A percentile compares a stretch with the other conserved stretches of the same genome.
Evolutionary conservation across 2,329 filamentous ascomycete genomes (phyloP).

Genomic region (Thelonectria olida): DNA sequence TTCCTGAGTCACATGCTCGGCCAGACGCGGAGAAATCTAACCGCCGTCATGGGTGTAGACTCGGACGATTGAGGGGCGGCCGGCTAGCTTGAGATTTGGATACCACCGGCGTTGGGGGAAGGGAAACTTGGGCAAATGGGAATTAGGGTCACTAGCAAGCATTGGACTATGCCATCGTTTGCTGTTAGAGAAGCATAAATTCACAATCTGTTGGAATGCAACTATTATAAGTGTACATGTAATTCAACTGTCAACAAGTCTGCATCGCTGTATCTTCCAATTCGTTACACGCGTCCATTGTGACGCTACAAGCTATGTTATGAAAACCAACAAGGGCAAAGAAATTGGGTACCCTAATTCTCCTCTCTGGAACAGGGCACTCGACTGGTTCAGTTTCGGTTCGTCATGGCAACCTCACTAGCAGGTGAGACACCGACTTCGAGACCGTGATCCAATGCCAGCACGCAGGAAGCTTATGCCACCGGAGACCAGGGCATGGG

Average conservation of each 20-base stretch:
- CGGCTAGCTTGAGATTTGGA: constrained; percentile 22
- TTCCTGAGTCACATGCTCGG: constrained; percentile 79
- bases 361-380: neutral
- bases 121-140: constrained; percentile 3
- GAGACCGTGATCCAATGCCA: neutral
- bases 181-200: constrained; percentile 16
- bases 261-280: constrained; percentile 30
- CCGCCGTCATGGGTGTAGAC: constrained; percentile 77
- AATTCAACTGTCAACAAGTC: constrained; percentile 34
- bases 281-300: constrained; percentile 23
- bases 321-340: constrained; percentile 11
- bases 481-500: constrained; percentile 98
- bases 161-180: neutral
- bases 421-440: neutral
- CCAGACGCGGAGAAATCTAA: constrained; percentile 75
- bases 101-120: constrained; percentile 33
- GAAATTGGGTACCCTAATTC: neutral
- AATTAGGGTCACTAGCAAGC: constrained; percentile 9
- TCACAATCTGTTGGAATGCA: constrained; percentile 34
- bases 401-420: neutral
- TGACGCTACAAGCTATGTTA: constrained; percentile 27
- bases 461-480: constrained; percentile 59
- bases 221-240: constrained; percentile 39
- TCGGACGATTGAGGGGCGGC: constrained; percentile 33
- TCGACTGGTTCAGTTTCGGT: neutral